These are phyloP conservation scores for Huntiella moniliformis DNA, from an alignment of 2,329 filamentous ascomycete species.

Conservation along the genomic window DNA sequence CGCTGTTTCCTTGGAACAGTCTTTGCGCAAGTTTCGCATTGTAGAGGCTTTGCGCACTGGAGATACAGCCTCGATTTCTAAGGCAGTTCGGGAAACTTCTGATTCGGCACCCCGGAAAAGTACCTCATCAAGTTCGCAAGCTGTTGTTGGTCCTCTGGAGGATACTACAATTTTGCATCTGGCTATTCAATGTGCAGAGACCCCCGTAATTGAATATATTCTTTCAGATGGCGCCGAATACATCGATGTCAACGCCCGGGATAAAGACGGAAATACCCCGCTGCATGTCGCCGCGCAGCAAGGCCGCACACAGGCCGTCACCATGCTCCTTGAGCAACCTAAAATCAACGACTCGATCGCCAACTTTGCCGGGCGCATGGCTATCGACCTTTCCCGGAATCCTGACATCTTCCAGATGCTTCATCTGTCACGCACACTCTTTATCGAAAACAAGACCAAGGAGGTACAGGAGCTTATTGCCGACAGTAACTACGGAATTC, in stretches of 20 bases:
- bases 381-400: conserved; percentile 74
- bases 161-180: conserved; percentile 85
- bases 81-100: conserved; percentile 53
- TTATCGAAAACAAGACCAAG: conserved; percentile 68
- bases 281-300: conserved; percentile 74
- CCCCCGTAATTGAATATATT: conserved; percentile 86
- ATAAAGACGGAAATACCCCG: conserved; percentile 86
- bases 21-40: conserved; percentile 80
- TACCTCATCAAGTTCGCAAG: conserved; percentile 32
- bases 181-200: conserved; percentile 87
- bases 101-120: conserved; percentile 34
- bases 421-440: conserved; percentile 75
- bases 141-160: conserved; percentile 32
- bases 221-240: conserved; percentile 49
- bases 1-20: conserved; percentile 58
- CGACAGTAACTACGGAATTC: conserved; percentile 51
- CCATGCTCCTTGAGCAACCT: conserved; percentile 62
- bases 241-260: conserved; percentile 51
- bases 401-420: conserved; percentile 92
- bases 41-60: conserved; percentile 84
- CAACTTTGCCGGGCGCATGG: conserved; percentile 69
- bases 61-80: conserved; percentile 77
- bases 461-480: conserved; percentile 66
- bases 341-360: conserved; percentile 74
- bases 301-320: conserved; percentile 62